Percentiles rank a stretch among this genome's conserved stretches.
These are phyloP conservation scores for Aspergillus incahuasiensis DNA, from an alignment of 495 filamentous ascomycete genomes.

Conservation along the genomic window DNA sequence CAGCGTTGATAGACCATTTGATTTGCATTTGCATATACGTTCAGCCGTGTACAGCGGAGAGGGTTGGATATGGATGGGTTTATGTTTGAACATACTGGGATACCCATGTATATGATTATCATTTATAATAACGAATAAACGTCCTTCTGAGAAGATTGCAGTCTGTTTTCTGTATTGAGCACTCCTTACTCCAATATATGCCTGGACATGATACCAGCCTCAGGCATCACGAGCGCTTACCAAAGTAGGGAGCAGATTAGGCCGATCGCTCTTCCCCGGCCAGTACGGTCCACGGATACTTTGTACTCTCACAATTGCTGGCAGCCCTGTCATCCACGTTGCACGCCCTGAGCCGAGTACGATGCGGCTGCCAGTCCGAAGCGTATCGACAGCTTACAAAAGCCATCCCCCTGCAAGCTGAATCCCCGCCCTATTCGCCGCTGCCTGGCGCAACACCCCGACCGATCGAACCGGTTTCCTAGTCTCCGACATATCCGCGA, in stretches of 20 bases:
- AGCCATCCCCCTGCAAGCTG: neutral
- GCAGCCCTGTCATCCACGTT: neutral
- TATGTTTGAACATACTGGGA: conserved; percentile 7
- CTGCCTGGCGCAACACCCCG: neutral
- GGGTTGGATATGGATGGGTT: neutral
- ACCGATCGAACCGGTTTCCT: neutral
- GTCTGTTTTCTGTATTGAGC: no score
- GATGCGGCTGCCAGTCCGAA: conserved; percentile 6
- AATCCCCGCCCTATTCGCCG: neutral
- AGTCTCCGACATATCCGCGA: neutral
- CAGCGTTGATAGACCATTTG: neutral
- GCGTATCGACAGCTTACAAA: neutral
- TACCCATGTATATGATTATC: conserved; percentile 6
- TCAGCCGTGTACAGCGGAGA: neutral
- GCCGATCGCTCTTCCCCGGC: conserved; percentile 6
- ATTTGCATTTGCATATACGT: neutral
- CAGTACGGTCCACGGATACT: neutral
- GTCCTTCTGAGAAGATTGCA: no score
- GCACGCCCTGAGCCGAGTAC: neutral
- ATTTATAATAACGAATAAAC: neutral
- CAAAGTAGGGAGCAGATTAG: conserved; percentile 14
- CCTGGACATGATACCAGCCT: neutral
- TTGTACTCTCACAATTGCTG: neutral
- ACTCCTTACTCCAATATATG: neutral
- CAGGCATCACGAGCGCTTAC: conserved; percentile 1